Conservation (phyloP, 2,329 filamentous ascomycete species). For the Sporothrix protearum region DNA sequence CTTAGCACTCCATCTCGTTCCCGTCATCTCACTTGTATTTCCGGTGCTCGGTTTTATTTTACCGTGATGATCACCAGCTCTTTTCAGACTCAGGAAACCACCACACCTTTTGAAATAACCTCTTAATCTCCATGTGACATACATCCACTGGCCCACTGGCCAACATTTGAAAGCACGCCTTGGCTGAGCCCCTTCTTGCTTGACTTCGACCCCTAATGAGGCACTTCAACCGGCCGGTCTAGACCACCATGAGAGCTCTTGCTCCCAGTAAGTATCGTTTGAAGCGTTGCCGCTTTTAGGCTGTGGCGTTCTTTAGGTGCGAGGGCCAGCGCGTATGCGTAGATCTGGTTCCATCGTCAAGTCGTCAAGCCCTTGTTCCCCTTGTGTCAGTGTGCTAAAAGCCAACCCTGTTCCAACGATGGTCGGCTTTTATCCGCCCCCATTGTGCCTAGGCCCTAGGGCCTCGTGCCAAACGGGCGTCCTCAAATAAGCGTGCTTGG, state of each 20-base stretch:
- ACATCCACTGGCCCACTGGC: background rate
- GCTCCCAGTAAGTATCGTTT: background rate
- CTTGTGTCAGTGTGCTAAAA: background rate
- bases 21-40: background rate
- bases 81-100: no score
- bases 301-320: background rate
- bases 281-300: background rate
- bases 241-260: background rate
- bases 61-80: background rate
- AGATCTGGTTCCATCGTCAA: background rate
- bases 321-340: background rate
- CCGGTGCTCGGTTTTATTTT: background rate
- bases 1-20: no score
- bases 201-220: background rate
- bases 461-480: slow-evolving; percentile 6
- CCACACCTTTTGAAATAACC: no score
- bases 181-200: background rate
- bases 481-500: slow-evolving; percentile 16
- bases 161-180: background rate
- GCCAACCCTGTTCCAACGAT: background rate
- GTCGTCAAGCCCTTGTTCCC: background rate
- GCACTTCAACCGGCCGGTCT: background rate
- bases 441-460: no score
- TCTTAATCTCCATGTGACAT: background rate
- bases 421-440: background rate